Evolutionary conservation across 2,329 filamentous ascomycete genomes (phyloP).

Genomic region (Phyllachora maydis): DNA sequence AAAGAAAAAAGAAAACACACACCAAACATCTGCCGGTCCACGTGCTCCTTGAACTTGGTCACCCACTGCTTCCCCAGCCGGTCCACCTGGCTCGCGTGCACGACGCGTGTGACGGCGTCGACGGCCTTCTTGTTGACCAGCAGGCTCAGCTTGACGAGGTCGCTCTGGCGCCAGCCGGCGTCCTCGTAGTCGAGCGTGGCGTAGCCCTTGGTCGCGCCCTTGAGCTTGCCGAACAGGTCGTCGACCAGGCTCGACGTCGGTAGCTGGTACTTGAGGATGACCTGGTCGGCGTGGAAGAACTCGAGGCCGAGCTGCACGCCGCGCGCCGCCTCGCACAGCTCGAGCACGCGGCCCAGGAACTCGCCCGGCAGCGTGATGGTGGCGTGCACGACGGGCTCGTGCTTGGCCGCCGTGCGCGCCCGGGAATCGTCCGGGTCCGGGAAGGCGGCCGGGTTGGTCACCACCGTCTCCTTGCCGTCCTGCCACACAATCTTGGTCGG

Average conservation of each 20-base stretch:
- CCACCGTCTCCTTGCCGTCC: constrained; percentile 56
- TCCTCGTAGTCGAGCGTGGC: constrained; percentile 95
- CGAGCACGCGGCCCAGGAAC: constrained; percentile 84
- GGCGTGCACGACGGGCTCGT: constrained; percentile 49
- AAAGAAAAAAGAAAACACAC: constrained; percentile 35
- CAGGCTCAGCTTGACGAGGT: constrained; percentile 74
- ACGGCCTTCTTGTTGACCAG: constrained; percentile 87
- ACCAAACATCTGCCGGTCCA: constrained; percentile 84
- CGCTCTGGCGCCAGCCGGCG: constrained; percentile 62
- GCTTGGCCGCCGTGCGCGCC: constrained; percentile 20
- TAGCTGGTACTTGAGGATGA: constrained; percentile 83
- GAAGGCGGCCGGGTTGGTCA: constrained; percentile 76
- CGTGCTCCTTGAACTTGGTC: constrained; percentile 88
- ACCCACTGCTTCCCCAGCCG: constrained; percentile 76
- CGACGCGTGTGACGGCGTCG: constrained; percentile 79
- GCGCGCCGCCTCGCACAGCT: constrained; percentile 77
- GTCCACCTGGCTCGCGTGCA: constrained; percentile 66
- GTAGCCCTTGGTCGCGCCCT: constrained; percentile 85
- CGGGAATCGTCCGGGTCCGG: constrained; percentile 41
- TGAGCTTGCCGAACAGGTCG: constrained; percentile 92
- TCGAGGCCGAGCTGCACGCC: constrained; percentile 74
- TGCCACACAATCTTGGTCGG: constrained; percentile 70
- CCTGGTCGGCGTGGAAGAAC: constrained; percentile 81
- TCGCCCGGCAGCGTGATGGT: constrained; percentile 87
- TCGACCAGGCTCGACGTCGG: constrained; percentile 83